Conservation (phyloP, 73 alveolate genomes). For the Paramecium bursaria region DNA sequence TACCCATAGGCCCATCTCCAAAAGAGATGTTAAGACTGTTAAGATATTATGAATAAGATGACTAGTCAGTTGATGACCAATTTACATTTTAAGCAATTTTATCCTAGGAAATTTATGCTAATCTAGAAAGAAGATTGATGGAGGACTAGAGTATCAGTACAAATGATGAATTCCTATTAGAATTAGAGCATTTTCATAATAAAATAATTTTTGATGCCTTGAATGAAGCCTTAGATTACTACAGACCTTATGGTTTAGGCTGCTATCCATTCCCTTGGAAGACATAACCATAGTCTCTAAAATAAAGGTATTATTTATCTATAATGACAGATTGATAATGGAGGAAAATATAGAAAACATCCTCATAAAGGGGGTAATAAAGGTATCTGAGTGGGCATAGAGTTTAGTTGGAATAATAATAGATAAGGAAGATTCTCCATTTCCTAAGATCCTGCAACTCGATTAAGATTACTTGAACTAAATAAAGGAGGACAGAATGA, state of each 20-base stretch:
- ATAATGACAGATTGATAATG: background rate
- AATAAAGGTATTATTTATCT: background rate
- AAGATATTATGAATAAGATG: slow-evolving; percentile 42
- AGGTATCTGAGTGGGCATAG: slow-evolving; percentile 70
- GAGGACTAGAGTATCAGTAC: background rate
- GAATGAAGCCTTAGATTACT: slow-evolving; percentile 87
- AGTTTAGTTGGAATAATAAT: slow-evolving; percentile 69
- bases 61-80: background rate
- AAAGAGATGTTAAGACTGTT: slow-evolving; percentile 28
- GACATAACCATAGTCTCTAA: slow-evolving; percentile 27
- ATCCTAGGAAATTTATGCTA: slow-evolving; percentile 36
- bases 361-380: slow-evolving; percentile 29
- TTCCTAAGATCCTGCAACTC: slow-evolving; percentile 41
- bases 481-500: slow-evolving; percentile 73
- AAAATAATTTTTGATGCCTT: slow-evolving; percentile 87
- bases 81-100: slow-evolving; percentile 63
- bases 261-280: slow-evolving; percentile 93
- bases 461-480: slow-evolving; percentile 73
- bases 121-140: slow-evolving; percentile 49
- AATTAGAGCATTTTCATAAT: slow-evolving; percentile 90
- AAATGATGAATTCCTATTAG: slow-evolving; percentile 68
- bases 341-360: slow-evolving; percentile 11
- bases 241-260: slow-evolving; percentile 85
- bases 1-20: slow-evolving; percentile 50
- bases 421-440: slow-evolving; percentile 69